phyloP scores from a whole-genome alignment of 805 yeast genomes.

The Teunomyces aglyptinius region DNA sequence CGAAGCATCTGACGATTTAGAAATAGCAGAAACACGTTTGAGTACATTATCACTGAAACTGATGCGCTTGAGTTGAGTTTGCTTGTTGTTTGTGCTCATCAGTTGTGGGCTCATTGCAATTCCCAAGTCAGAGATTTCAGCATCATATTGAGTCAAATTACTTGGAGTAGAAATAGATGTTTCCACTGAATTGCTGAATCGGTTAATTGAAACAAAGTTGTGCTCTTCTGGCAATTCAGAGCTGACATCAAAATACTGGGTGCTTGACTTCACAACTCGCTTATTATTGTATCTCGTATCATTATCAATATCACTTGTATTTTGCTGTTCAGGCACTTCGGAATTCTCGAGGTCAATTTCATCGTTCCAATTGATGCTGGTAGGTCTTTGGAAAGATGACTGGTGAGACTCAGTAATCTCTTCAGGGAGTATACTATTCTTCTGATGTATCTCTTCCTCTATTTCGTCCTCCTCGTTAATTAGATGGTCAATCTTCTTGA shows the following conservation, averaged over 20 bases:
- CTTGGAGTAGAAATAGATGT: slow-evolving; percentile 34
- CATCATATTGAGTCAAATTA: slow-evolving; percentile 37
- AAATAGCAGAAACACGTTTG: slow-evolving; percentile 18
- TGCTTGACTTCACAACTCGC: slow-evolving; percentile 13
- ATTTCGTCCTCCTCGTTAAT: slow-evolving; percentile 25
- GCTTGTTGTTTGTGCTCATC: slow-evolving; percentile 14
- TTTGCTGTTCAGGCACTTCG: slow-evolving; percentile 2
- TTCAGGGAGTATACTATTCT: slow-evolving; percentile 2
- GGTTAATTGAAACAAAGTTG: slow-evolving; percentile 9
- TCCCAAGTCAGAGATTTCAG: slow-evolving; percentile 43
- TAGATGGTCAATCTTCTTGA: slow-evolving; percentile 36
- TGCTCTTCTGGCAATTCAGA: slow-evolving; percentile 9
- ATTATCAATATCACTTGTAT: not conserved
- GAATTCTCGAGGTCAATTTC: slow-evolving; percentile 32
- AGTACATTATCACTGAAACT: slow-evolving; percentile 22
- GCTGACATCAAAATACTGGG: slow-evolving; percentile 24
- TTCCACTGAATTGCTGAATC: slow-evolving; percentile 10
- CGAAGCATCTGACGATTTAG: slow-evolving; percentile 34
- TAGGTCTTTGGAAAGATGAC: slow-evolving; percentile 35
- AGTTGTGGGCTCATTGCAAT: slow-evolving; percentile 41
- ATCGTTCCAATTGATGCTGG: slow-evolving; percentile 45
- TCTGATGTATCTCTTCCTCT: not conserved
- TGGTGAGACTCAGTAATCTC: slow-evolving; percentile 16
- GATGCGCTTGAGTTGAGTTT: slow-evolving; percentile 15
- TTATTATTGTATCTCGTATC: not conserved